Base-by-base conservation (phyloP, 257 asterid genomes). In the Orobanche coerulescens region DNA sequence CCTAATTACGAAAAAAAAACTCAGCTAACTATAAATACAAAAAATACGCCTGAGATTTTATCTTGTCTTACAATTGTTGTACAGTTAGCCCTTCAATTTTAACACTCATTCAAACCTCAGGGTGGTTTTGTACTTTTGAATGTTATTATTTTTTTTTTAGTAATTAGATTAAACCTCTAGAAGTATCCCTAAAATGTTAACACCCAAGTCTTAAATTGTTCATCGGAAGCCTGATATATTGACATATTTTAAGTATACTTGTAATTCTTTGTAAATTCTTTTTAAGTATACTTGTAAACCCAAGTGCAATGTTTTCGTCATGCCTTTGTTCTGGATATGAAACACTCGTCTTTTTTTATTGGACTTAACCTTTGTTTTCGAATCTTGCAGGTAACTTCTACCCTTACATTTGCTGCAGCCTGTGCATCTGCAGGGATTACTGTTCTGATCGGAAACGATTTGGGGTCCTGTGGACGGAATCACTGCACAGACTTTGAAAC, bases 371-470 rank as follows among this genome's bases (percentile, higher is more conserved):
- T 14, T 70, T 47, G 50, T 11, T 4, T 31, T 65, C 51, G 60
- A 46, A 22, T 53, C 58, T 48, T 77, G 82, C 86, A 91, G 95
- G 95, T 88, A 52, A 75, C 85, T n/a, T 85, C 86, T 25, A 91
- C 92, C 79, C 88, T 91, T 48, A 91, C 82, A 36, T 91, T 91
- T 80, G 94, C 96, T 3, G 95, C 96, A 66, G 98, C 96, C n/a
- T 88, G 95, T 72, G 95, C 96, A 37, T 83, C 95, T 53, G 97
- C 97, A 9, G 97, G 97, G 71, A 91, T 91, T 54, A 91, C 97
- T 2, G 97, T 91, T 43, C 88, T 91, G 13, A 85, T 91, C 0
- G 94, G 95, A 47, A 88, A 88, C 12, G 96, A 91, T 66, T 81
- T 88, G 4, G 90, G 84, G 10, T 80, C 72, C 20, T 91, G 98